These are phyloP conservation scores for Debaryomyces sp. DNA, from an alignment of 1,139 yeast species.

Conservation along the genomic window DNA sequence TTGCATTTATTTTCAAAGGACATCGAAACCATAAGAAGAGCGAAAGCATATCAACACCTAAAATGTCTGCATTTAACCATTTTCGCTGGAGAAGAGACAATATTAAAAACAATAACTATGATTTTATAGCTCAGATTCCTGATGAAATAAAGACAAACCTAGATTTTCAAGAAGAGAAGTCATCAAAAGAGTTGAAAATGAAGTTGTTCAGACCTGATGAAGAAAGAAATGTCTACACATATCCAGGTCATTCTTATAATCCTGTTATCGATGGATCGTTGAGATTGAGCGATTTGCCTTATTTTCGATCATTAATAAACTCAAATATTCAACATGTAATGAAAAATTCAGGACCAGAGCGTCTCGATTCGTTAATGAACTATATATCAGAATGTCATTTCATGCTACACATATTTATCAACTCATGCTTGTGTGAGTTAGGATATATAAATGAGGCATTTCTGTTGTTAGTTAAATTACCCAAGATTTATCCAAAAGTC, in stretches of 20 bases:
- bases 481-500: conserved; percentile 17
- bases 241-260: conserved; percentile 20
- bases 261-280: conserved; percentile 33
- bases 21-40: conserved; percentile 12
- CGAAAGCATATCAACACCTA: conserved; percentile 7
- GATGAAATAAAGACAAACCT: conserved; percentile 16
- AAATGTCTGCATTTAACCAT: conserved; percentile 21
- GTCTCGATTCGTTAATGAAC: conserved; percentile 15
- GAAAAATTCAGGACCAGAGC: conserved; percentile 3
- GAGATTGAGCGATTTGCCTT: conserved; percentile 33
- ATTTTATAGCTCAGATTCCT: conserved; percentile 13
- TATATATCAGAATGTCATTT: conserved; percentile 28
- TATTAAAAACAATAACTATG: conserved; percentile 18
- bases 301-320: conserved; percentile 25
- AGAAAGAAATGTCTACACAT: conserved; percentile 31
- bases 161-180: conserved; percentile 24
- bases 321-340: conserved; percentile 19
- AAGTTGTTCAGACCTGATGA: conserved; percentile 29
- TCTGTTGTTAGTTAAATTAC: conserved; percentile 24
- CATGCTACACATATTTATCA: conserved; percentile 28
- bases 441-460: conserved; percentile 29
- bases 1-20: conserved; percentile 20
- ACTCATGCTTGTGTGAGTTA: conserved; percentile 30
- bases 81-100: conserved; percentile 30
- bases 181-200: conserved; percentile 13